These are phyloP conservation scores for Monosporozyma siamensis DNA, from an alignment of 805 yeast species.

Conservation along the genomic window DNA sequence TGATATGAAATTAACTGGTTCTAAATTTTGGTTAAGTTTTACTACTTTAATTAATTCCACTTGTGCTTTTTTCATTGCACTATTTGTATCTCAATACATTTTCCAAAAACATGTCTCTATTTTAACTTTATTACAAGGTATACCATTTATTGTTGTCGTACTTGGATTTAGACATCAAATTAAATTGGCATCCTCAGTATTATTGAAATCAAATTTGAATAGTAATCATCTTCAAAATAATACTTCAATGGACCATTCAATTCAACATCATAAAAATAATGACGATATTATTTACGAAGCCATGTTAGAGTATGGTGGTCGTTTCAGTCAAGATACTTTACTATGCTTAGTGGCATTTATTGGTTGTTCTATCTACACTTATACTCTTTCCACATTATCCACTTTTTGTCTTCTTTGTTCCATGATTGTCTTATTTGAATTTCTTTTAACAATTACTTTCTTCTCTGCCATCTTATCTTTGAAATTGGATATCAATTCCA, in stretches of 20 bases:
- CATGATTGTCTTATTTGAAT: conserved; percentile 60
- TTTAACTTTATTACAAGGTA: conserved; percentile 73
- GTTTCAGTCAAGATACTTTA: conserved; percentile 58
- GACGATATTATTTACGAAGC: conserved; percentile 27
- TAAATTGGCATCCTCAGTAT: conserved; percentile 39
- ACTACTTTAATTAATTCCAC: conserved; percentile 70
- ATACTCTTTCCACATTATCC: conserved; percentile 59
- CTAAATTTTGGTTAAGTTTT: conserved; percentile 79
- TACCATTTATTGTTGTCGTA: conserved; percentile 86
- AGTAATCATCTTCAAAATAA: conserved; percentile 39
- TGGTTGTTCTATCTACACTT: conserved; percentile 55
- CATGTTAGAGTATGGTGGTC: conserved; percentile 31
- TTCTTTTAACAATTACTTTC: conserved; percentile 67
- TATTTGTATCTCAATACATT: conserved; percentile 48
- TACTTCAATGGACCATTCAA: conserved; percentile 27
- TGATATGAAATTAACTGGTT: conserved; percentile 56
- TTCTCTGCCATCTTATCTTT: conserved; percentile 75
- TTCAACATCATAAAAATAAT: neutral
- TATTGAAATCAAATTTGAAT: neutral
- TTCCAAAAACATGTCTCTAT: conserved; percentile 58
- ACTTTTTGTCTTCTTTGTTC: conserved; percentile 74
- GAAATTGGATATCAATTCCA: conserved; percentile 80
- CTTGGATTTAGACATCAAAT: conserved; percentile 87
- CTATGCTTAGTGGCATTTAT: conserved; percentile 63
- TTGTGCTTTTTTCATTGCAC: conserved; percentile 76